Base-by-base conservation (phyloP, 148 eudicot genomes). In the Amaranthus palmeri region DNA sequence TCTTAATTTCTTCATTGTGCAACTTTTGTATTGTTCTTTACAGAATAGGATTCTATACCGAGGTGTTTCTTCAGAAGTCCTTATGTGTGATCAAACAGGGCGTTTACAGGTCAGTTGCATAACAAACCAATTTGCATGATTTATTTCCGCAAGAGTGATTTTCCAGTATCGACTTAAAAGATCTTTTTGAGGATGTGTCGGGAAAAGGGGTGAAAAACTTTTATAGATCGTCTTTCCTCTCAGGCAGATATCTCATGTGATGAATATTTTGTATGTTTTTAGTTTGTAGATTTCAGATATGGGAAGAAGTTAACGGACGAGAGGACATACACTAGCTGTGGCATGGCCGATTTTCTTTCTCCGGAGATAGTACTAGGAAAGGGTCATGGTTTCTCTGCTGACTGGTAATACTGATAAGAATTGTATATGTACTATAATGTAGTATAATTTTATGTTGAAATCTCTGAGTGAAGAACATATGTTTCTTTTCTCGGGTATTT, bases 321-420 rank as follows among this genome's bases (percentile, higher is more conserved):
- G 59, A 88, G 99, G 74, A 85, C 99, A 40, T 89, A 82, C 80
- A 95, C 99, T 7, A 86, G 84, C 52, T 91, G 99, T 74, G 99
- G 99, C 15, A 86, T 86, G 87, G 85, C 96, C 0, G 96, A 91
- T 78, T 91, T 88, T 69, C 82, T 89, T 80, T 92, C 99, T 80
- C 99, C 99, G 49, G 99, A 95, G 84, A 95, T 95, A 73, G 87
- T 95, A 76, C 89, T 91, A 76, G 99, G 96, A 58, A 90, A 79
- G 72, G 99, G 97, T 73, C 99, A 95, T 68, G 82, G 96, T 60
- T 78, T 89, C 59, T 83, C 97, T 67, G 96, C 88, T 82, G 99
- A 95, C 80, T 95, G 99, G 99, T 95, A 86, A 80, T 69, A 53
- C 47, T 79, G 75, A 44, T 52, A 70, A 14, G 25, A 25, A 25